These are phyloP conservation scores for Arthrobotrys megalospora DNA, from an alignment of 2,329 filamentous ascomycete genomes.

Conservation along the genomic window DNA sequence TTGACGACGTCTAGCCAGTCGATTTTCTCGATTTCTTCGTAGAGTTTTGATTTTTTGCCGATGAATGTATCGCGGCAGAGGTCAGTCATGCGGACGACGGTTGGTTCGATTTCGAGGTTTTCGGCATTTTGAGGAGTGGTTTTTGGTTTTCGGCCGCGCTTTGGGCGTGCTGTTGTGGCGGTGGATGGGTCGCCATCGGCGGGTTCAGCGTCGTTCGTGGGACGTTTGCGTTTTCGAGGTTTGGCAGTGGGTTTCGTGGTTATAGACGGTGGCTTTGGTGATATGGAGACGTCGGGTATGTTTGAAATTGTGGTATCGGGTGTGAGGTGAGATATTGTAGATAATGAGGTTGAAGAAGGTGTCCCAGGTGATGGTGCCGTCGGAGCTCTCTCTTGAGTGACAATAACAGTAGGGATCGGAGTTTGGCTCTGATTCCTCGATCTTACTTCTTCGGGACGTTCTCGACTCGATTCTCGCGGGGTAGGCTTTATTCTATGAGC, in stretches of 20 bases:
- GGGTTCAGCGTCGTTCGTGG: background rate
- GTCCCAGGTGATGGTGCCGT: constrained; percentile 18
- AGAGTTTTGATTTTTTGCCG: constrained; percentile 81
- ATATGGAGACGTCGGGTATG: background rate
- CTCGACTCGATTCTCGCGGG: constrained; percentile 34
- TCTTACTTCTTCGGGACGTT: constrained; percentile 35
- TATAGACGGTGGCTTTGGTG: background rate
- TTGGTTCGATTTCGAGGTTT: constrained; percentile 75
- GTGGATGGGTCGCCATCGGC: constrained; percentile 1
- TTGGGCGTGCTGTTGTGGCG: constrained; percentile 32
- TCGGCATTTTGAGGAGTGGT: constrained; percentile 78
- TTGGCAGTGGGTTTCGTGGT: constrained; percentile 34
- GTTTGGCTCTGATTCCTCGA: constrained; percentile 37
- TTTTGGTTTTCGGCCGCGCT: constrained; percentile 65
- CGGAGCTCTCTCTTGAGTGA: constrained; percentile 31
- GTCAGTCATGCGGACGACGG: constrained; percentile 79
- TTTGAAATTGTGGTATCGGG: constrained; percentile 1
- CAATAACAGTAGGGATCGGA: constrained; percentile 31
- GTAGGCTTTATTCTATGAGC: constrained; percentile 39
- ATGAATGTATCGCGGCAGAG: constrained; percentile 79
- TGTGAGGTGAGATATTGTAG: background rate
- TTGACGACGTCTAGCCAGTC: constrained; percentile 72
- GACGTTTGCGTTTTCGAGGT: constrained; percentile 36
- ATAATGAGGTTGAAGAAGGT: background rate
- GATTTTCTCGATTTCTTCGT: constrained; percentile 79